Evolutionary conservation across 208 protist species (phyloP).

Genomic region (Crithidia bombi): DNA sequence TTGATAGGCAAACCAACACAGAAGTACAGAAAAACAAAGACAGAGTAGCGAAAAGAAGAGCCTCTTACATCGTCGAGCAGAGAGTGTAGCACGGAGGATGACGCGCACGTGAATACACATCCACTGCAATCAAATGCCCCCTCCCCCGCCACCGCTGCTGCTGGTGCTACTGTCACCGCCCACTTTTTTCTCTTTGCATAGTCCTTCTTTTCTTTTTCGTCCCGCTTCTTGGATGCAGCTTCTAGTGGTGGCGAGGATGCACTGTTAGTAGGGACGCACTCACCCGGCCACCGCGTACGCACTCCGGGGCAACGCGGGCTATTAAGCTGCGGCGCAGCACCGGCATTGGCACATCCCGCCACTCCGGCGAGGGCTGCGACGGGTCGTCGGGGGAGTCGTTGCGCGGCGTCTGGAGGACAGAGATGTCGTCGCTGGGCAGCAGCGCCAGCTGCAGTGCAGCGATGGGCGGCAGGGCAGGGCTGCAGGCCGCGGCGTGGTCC

Average conservation of each 20-base stretch:
- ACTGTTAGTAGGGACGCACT: not conserved
- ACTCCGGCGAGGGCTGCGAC: conserved; percentile 20
- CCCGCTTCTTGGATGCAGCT: too few species aligned
- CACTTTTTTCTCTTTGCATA: not conserved
- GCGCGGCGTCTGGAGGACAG: conserved; percentile 9
- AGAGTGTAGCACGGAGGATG: too few species aligned
- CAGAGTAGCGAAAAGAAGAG: not conserved
- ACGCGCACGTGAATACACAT: too few species aligned
- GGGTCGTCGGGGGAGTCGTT: conserved; percentile 9
- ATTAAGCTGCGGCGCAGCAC: conserved; percentile 14
- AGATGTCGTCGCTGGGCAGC: conserved; percentile 1
- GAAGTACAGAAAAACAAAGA: conserved; percentile 2
- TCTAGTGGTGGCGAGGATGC: conserved; percentile 5
- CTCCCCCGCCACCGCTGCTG: too few species aligned
- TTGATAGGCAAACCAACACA: not conserved
- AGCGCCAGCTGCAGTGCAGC: not conserved
- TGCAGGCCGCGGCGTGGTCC: not conserved
- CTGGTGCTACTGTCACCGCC: too few species aligned
- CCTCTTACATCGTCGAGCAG: too few species aligned
- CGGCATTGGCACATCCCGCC: conserved; percentile 8
- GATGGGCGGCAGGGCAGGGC: not conserved
- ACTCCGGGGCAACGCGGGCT: not conserved
- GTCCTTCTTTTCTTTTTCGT: not conserved
- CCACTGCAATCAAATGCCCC: too few species aligned
- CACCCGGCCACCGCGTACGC: not conserved